Conservation (phyloP, 1,284 basidiomycete species). For the Baeospora myosura region DNA sequence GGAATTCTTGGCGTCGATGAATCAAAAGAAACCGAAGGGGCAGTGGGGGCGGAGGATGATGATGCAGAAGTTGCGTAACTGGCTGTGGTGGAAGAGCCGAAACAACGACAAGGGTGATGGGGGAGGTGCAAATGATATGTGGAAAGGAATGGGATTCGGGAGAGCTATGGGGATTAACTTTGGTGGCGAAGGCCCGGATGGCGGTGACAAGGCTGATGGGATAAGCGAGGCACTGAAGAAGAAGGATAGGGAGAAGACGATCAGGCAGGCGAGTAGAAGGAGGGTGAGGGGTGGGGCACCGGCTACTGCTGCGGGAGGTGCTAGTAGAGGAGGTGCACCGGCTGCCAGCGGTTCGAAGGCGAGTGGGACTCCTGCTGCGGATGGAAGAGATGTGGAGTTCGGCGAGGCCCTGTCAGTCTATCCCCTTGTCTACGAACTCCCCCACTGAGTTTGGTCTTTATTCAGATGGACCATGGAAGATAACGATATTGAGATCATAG, state of each 20-base stretch:
- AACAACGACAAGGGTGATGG: slow-evolving; percentile 26
- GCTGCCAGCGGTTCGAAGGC: too few relatives aligned
- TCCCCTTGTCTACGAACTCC: neutral
- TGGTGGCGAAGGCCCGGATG: neutral
- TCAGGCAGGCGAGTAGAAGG: slow-evolving; percentile 46
- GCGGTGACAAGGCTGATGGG: slow-evolving; percentile 15
- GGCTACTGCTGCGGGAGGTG: slow-evolving; percentile 14
- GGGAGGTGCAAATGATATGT: slow-evolving; percentile 12
- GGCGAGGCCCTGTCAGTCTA: slow-evolving; percentile 7
- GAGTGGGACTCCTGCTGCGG: too few relatives aligned
- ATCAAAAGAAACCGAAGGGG: slow-evolving; percentile 50
- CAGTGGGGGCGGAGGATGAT: slow-evolving; percentile 71
- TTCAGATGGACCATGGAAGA: slow-evolving; percentile 9
- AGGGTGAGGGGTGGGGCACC: slow-evolving; percentile 64
- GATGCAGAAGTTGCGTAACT: slow-evolving; percentile 61
- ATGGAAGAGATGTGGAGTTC: neutral
- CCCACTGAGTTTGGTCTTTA: slow-evolving; percentile 2
- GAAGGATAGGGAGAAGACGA: slow-evolving; percentile 61
- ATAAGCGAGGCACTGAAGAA: slow-evolving; percentile 67
- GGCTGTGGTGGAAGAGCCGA: slow-evolving; percentile 81
- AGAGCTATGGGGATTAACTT: neutral
- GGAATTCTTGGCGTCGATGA: slow-evolving; percentile 70
- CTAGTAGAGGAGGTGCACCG: too few relatives aligned
- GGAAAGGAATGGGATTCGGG: too few relatives aligned
- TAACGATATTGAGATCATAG: neutral